Evolutionary conservation across 352 stramenopile species (phyloP).

Genomic region (Phytophthora boehmeriae): DNA sequence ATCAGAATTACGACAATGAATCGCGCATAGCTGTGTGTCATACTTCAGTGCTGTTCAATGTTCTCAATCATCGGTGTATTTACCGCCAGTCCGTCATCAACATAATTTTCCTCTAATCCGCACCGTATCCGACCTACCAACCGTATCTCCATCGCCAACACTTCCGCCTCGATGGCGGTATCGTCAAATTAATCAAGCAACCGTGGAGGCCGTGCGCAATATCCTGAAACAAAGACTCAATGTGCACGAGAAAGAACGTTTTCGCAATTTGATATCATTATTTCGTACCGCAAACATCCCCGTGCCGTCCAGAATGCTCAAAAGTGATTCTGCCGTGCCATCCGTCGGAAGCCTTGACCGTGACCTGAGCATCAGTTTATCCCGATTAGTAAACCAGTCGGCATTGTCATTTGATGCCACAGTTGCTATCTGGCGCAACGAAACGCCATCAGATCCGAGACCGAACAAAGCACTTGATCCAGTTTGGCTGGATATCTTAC

Average conservation of each 20-base stretch:
- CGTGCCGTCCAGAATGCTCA: not conserved
- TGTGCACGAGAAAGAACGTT: too few relatives aligned
- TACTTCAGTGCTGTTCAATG: not conserved
- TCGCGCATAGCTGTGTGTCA: too few relatives aligned
- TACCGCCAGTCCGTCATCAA: too few relatives aligned
- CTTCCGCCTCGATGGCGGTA: not conserved
- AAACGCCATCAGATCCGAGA: not conserved
- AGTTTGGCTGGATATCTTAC: conserved; percentile 1
- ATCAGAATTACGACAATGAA: not conserved
- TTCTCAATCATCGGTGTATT: too few relatives aligned
- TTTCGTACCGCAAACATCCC: not conserved
- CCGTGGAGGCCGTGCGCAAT: too few relatives aligned
- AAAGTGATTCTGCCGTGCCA: not conserved
- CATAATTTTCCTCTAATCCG: not conserved
- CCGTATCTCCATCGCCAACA: conserved; percentile 1
- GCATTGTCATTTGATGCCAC: not conserved
- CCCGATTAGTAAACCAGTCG: not conserved
- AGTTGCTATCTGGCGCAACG: conserved; percentile 1
- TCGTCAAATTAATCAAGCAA: too few relatives aligned
- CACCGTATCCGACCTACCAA: not conserved
- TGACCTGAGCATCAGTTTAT: not conserved
- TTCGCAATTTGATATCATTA: too few relatives aligned
- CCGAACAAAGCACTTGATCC: conserved; percentile 8
- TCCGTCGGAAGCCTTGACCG: not conserved
- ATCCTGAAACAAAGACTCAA: too few relatives aligned